Percentiles rank a stretch among this genome's conserved stretches.
These are phyloP conservation scores for Serendipita sp. DNA, from an alignment of 768 basidiomycete species.

Conservation along the genomic window DNA sequence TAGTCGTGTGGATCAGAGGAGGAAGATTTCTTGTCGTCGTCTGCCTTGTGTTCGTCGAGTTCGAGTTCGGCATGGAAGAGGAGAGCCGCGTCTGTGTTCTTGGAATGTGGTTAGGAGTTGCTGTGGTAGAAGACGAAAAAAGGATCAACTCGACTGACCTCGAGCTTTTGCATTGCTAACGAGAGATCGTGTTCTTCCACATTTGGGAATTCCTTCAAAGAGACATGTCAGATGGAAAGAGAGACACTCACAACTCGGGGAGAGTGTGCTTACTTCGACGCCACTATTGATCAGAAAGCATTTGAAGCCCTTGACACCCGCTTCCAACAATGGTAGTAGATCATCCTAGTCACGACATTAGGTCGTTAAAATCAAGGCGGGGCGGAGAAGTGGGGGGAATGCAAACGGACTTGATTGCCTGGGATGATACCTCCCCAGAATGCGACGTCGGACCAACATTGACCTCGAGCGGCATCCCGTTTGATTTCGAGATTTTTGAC, in stretches of 20 bases:
- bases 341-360: constrained; percentile 32
- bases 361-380: too few species aligned
- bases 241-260: too few species aligned
- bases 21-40: constrained; percentile 11
- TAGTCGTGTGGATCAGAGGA: constrained; percentile 41
- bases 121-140: constrained; percentile 3
- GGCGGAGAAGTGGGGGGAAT: too few species aligned
- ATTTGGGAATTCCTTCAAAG: constrained; percentile 73
- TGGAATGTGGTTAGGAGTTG: not conserved
- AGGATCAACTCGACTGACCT: constrained; percentile 40
- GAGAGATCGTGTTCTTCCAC: constrained; percentile 56
- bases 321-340: constrained; percentile 55
- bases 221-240: not conserved
- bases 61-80: constrained; percentile 91
- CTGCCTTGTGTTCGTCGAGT: constrained; percentile 19
- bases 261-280: constrained; percentile 48
- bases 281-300: constrained; percentile 94
- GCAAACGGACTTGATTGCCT: constrained; percentile 52
- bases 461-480: constrained; percentile 48
- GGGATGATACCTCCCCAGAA: constrained; percentile 97
- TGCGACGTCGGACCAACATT: constrained; percentile 68
- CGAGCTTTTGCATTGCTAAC: constrained; percentile 54
- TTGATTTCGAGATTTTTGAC: constrained; percentile 59
- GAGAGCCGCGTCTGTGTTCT: constrained; percentile 58
- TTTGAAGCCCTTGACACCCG: constrained; percentile 91